Conservation (phyloP, 148 eudicot species). For the Nyssa sinensis region DNA sequence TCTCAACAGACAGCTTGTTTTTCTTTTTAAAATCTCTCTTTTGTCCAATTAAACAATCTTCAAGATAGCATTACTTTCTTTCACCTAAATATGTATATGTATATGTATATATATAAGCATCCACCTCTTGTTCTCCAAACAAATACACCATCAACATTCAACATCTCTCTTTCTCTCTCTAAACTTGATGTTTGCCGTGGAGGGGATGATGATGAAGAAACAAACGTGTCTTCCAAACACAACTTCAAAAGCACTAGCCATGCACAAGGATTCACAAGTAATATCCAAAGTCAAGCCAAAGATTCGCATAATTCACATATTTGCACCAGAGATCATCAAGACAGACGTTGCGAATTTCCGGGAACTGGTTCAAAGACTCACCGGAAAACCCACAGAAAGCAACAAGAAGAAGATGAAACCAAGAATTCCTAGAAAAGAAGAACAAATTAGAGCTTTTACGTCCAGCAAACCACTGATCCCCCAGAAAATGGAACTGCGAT, state of each 20-base stretch:
- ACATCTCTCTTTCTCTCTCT: constrained; percentile 5
- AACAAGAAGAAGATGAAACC: constrained; percentile 7
- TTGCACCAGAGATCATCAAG: constrained; percentile 74
- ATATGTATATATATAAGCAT: constrained; percentile 12
- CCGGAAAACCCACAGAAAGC: constrained; percentile 53
- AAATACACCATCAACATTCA: background rate
- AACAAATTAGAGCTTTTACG: background rate
- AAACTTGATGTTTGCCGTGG: background rate
- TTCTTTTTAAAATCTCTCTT: background rate
- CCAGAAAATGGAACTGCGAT: constrained; percentile 17
- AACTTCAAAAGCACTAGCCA: constrained; percentile 39
- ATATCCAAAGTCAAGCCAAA: constrained; percentile 65
- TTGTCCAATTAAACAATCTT: background rate
- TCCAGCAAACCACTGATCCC: background rate
- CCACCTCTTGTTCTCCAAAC: constrained; percentile 9
- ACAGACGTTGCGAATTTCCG: constrained; percentile 70
- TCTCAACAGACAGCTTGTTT: constrained; percentile 12
- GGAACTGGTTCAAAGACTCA: constrained; percentile 68
- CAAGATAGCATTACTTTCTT: background rate
- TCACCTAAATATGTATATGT: too few relatives aligned
- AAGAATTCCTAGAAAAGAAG: constrained; percentile 4
- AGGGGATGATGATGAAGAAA: constrained; percentile 17
- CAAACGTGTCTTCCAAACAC: constrained; percentile 21
- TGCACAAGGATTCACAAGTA: constrained; percentile 48
- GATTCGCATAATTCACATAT: constrained; percentile 72